A percentile compares a stretch with the other conserved stretches of the same genome.
Evolutionary conservation across 352 stramenopile species (phyloP).

Genomic region (Globisporangium spiculum): DNA sequence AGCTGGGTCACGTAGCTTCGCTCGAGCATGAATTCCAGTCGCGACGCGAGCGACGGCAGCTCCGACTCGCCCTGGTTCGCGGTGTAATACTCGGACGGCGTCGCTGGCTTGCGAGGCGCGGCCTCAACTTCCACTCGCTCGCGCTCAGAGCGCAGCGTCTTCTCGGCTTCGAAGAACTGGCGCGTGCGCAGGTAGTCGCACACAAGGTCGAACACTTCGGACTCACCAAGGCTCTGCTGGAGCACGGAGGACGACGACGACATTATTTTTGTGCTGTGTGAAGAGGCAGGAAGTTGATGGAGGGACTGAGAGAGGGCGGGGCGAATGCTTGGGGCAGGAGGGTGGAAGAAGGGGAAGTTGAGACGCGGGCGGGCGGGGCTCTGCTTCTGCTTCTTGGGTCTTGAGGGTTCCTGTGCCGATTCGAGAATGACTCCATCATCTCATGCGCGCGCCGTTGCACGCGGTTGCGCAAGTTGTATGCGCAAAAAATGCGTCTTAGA

Average conservation of each 20-base stretch:
- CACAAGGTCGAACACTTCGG: conserved; percentile 86
- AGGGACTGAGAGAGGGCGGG: background rate
- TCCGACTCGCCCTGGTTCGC: conserved; percentile 38
- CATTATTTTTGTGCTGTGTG: conserved; percentile 19
- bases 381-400: conserved; percentile 7
- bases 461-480: conserved; percentile 8
- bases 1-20: conserved; percentile 84
- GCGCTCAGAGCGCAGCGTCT: conserved; percentile 67
- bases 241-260: conserved; percentile 59
- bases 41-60: conserved; percentile 44
- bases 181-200: conserved; percentile 86
- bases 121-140: conserved; percentile 34
- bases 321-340: conserved; percentile 6
- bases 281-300: background rate
- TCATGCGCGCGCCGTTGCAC: background rate
- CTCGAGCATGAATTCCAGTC: conserved; percentile 78
- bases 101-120: conserved; percentile 7
- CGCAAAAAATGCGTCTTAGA: conserved; percentile 1
- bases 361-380: background rate
- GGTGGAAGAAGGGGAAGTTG: background rate
- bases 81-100: conserved; percentile 24
- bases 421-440: conserved; percentile 13
- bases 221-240: conserved; percentile 78
- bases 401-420: conserved; percentile 17
- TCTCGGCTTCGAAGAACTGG: conserved; percentile 84